Base-by-base conservation (phyloP, 1,284 basidiomycete species). In the Ceratobasidium papillatum region DNA sequence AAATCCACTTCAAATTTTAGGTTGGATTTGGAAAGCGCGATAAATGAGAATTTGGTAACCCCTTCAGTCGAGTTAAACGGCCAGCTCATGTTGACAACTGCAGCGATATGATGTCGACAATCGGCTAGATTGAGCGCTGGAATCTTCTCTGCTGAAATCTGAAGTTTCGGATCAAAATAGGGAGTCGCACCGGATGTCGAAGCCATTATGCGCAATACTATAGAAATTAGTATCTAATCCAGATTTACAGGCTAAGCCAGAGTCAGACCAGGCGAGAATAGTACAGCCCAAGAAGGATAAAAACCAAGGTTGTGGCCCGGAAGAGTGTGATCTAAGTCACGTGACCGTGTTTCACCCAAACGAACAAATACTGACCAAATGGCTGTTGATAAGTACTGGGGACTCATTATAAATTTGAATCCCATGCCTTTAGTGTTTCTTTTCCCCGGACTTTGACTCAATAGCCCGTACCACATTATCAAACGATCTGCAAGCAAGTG, bases 1-100 rank as follows among this genome's bases (percentile, higher is more conserved):
- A 71, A 71, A 71, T 71, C 54, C 2, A 49, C 30, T n/a, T 71
- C 68, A 30, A 71, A 47, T 38, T 34, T 54, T 22, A 59, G 36
- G 19, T 36, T 9, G 9, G 43, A 12, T 61, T 41, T 17, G 9
- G 38, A 19, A 19, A 7, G 12, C 19, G 68, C 41, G 30, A n/a
- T 3, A 19, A 71, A 71, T 25, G 68, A 59, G 43, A 59, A 71
- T 49, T 59, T 58, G 54, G 52, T 71, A 34, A 36, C 47, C 4
- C 17, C 22, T 4, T 58, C 43, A 30, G 2, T n/a, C 3, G 34
- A n/a, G 14, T 3, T 43, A 36, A 43, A 58, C 3, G 38, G n/a
- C 68, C 68, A 71, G 32, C 30, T 36, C 68, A 71, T 71, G 2
- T 45, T 45, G 17, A 43, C 52, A 17, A 38, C 56, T 2, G 32